Base-by-base conservation (phyloP, 345 rosid species). In the Brassica napus region DNA sequence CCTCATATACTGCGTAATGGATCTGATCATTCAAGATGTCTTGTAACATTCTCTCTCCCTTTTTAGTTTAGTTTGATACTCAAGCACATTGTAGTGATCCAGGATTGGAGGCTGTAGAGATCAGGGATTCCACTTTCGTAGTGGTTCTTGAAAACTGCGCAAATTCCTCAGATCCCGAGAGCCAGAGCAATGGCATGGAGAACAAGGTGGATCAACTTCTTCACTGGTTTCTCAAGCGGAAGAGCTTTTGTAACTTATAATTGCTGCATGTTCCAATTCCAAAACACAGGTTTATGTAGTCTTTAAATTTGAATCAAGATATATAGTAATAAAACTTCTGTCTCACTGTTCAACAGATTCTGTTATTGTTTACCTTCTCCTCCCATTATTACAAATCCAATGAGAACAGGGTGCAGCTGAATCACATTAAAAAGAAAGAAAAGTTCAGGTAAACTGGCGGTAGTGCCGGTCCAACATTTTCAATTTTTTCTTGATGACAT, bases 41-140 rank as follows among this genome's bases (percentile, higher is more conserved):
- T 34, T 34, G 39, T 34, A 37, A 8, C 44, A 37, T 8, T 37
- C 44, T 37, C 44, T 37, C 44, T 18, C 21, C 44, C 39, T 37
- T 37, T 37, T 37, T 37, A 37, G 10, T 6, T 37, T 37, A 37
- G 44, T 37, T 37, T 37, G 44, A 37, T 37, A 37, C 42, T 37
- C 42, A 37, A 7, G 42, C 42, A 37, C 42, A 37, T 37, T 8
- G 9, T 7, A 18, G 18, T 18, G 18, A 18, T 84, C 99, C 99
- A 96, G 35, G 99, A 93, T 74, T 96, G 97, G 65, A 96, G 79
- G 77, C 99, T 96, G 84, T 96, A 96, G 57, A 96, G 94, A 73
- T 93, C 92, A 75, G 81, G 87, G 65, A 93, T 92, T 16, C 82
- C 30, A 15, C 91, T 90, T 82, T 93, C 97, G 7, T 92, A 93